Evolutionary conservation across 768 basidiomycete genomes (phyloP).

Genomic region (Russula lepida): DNA sequence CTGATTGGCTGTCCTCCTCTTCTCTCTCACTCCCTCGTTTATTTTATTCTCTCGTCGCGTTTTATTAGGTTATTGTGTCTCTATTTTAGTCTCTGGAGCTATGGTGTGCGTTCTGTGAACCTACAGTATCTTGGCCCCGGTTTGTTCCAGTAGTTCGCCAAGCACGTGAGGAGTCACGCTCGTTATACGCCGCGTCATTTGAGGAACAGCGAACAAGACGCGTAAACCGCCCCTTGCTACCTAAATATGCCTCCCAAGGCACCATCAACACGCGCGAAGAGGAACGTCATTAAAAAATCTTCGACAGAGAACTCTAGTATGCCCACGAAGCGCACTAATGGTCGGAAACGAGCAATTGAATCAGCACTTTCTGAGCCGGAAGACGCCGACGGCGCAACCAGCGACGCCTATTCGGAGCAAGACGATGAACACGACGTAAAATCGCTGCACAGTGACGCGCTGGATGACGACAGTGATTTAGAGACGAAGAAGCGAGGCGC

Average conservation of each 20-base stretch:
- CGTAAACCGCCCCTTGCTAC: not conserved
- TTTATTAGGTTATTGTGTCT: no score
- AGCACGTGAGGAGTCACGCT: not conserved
- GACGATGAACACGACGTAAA: conserved; percentile 25
- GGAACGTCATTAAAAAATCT: not conserved
- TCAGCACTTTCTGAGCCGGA: conserved; percentile 7
- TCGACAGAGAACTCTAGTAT: not conserved
- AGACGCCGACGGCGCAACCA: not conserved
- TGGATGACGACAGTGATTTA: conserved; percentile 28
- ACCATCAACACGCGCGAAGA: conserved; percentile 10
- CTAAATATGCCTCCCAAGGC: conserved; percentile 10
- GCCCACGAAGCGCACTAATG: not conserved
- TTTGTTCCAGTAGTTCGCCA: no score
- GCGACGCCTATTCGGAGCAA: conserved; percentile 19
- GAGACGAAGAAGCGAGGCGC: conserved; percentile 6
- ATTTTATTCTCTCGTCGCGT: no score
- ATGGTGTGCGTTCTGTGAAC: no score
- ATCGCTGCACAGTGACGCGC: conserved; percentile 30
- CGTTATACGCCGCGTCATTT: not conserved
- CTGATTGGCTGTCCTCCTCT: no score
- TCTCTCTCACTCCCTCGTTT: no score
- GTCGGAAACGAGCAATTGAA: not conserved
- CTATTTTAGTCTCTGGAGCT: no score
- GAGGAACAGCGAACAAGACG: not conserved
- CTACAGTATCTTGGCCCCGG: no score